Evolutionary conservation across 805 yeast genomes (phyloP).

Genomic region (Pichia deserticola): DNA sequence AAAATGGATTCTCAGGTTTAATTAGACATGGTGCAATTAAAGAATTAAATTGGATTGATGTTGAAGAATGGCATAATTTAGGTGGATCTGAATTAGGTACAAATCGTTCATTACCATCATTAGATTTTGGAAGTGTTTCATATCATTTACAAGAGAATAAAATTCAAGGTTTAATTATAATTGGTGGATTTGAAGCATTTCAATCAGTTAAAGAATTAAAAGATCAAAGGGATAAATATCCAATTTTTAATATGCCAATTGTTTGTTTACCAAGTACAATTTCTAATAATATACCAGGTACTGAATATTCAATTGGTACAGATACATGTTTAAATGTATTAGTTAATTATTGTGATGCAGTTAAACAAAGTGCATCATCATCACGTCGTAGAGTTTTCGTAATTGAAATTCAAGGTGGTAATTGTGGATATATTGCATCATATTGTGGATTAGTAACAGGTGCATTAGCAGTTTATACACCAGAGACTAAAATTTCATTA

Average conservation of each 20-base stretch:
- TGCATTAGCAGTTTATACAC: slow-evolving; percentile 84
- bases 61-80: slow-evolving; percentile 76
- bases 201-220: slow-evolving; percentile 74
- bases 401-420: slow-evolving; percentile 97
- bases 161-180: slow-evolving; percentile 81
- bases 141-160: slow-evolving; percentile 83
- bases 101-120: slow-evolving; percentile 76
- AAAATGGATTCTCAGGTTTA: slow-evolving; percentile 90
- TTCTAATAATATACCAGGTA: slow-evolving; percentile 98
- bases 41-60: slow-evolving; percentile 72
- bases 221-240: slow-evolving; percentile 68
- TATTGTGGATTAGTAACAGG: slow-evolving; percentile 81
- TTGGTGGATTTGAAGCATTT: slow-evolving; percentile 99
- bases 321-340: slow-evolving; percentile 93
- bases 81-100: slow-evolving; percentile 99
- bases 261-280: slow-evolving; percentile 91
- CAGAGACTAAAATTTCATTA: slow-evolving; percentile 73
- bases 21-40: slow-evolving; percentile 81
- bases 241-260: slow-evolving; percentile 92
- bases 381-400: slow-evolving; percentile 91
- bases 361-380: slow-evolving; percentile 92
- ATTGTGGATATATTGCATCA: slow-evolving; percentile 89
- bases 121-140: slow-evolving; percentile 86
- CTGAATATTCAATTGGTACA: slow-evolving; percentile 90
- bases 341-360: slow-evolving; percentile 88